Evolutionary conservation across 441 rosid species (phyloP).

Genomic region (Erysimum pusillum): DNA sequence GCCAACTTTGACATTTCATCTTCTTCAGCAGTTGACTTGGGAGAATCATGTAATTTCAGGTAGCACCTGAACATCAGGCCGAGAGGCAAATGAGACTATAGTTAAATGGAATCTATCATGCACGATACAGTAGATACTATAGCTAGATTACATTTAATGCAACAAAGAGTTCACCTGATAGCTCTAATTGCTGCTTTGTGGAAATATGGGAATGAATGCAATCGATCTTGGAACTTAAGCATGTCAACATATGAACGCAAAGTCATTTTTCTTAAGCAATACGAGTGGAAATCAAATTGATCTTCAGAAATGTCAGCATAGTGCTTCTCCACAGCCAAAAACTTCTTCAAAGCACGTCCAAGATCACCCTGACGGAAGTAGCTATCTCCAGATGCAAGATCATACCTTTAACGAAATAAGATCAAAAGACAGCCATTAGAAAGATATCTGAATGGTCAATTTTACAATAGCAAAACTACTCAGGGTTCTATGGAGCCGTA

Average conservation of each 20-base stretch:
- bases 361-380: slow-evolving; percentile 96
- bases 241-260: slow-evolving; percentile 95
- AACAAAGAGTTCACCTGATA: slow-evolving; percentile 72
- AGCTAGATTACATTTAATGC: slow-evolving; percentile 6
- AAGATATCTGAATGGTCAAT: slow-evolving; percentile 22
- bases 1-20: slow-evolving; percentile 81
- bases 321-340: slow-evolving; percentile 99
- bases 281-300: slow-evolving; percentile 99
- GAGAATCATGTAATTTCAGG: slow-evolving; percentile 84
- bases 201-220: slow-evolving; percentile 94
- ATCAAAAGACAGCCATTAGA: slow-evolving; percentile 29
- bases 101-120: slow-evolving; percentile 5
- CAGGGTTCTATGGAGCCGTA: slow-evolving; percentile 51
- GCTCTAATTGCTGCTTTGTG: slow-evolving; percentile 98
- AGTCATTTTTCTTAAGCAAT: slow-evolving; percentile 99
- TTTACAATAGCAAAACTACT: slow-evolving; percentile 7
- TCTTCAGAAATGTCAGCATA: slow-evolving; percentile 98
- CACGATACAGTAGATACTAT: slow-evolving; percentile 17
- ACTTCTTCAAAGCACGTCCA: slow-evolving; percentile 94
- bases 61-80: slow-evolving; percentile 76
- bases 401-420: slow-evolving; percentile 75
- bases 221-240: slow-evolving; percentile 98
- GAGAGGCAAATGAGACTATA: slow-evolving; percentile 25
- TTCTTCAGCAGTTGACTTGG: slow-evolving; percentile 84
- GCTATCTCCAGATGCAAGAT: slow-evolving; percentile 99